Percentiles rank a stretch among this genome's conserved stretches.
Conservation (phyloP, 2,329 filamentous ascomycete genomes). For the Diaporthe citri region DNA sequence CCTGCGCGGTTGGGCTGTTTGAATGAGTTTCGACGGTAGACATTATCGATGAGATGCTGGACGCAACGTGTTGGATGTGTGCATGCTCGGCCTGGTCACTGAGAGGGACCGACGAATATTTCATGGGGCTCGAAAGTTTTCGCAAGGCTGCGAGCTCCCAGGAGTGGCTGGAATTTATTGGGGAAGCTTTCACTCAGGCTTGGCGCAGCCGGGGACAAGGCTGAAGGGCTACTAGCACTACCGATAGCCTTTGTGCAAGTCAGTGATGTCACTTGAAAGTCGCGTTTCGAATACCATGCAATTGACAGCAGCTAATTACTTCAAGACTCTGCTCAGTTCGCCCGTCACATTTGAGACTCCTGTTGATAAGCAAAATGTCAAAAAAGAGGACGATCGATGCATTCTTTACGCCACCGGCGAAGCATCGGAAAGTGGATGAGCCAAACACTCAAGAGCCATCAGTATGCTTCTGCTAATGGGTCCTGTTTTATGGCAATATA, state of each 20-base stretch:
- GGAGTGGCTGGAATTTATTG: conserved; percentile 5
- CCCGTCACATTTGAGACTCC: too few relatives aligned
- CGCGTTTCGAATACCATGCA: not conserved
- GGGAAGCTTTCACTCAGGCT: conserved; percentile 4
- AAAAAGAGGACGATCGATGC: conserved; percentile 75
- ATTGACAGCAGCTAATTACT: not conserved
- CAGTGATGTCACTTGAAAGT: conserved; percentile 39
- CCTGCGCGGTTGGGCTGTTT: not conserved
- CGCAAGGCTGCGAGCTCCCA: conserved; percentile 35
- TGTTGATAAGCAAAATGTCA: conserved; percentile 45
- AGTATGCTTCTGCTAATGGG: conserved; percentile 21
- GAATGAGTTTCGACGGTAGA: not conserved
- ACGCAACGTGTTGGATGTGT: not conserved
- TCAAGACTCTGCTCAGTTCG: not conserved
- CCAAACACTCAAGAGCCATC: conserved; percentile 21
- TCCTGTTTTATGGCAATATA: not conserved
- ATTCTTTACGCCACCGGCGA: conserved; percentile 71
- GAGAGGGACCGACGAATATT: not conserved
- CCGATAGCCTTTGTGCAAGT: not conserved
- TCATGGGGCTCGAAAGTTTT: conserved; percentile 36
- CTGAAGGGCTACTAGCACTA: conserved; percentile 35
- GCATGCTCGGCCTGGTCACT: conserved; percentile 1
- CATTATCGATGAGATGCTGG: conserved; percentile 19
- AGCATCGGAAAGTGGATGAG: conserved; percentile 50
- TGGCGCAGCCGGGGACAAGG: conserved; percentile 38